Base-by-base conservation (phyloP, 192 early-diverging fungal genomes). In the Phlyctochytrium arcticum region DNA sequence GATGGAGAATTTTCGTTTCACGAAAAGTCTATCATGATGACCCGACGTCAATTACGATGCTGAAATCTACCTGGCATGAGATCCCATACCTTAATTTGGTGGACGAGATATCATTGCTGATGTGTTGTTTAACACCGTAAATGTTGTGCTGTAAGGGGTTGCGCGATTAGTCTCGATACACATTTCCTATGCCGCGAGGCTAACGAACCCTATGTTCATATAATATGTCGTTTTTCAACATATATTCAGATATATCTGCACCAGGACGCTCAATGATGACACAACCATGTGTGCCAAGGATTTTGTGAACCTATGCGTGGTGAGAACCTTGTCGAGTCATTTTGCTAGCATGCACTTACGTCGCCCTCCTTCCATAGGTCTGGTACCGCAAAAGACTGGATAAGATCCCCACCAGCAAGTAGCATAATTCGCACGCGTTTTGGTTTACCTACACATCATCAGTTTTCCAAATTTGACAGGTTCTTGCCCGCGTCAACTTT, bases 81-180 rank as follows among this genome's bases (percentile, higher is more conserved):
- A 56, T n/a, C n/a, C n/a, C 68, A 46, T 80, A 81, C 85, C 91
- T 82, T 36, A 99, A 92, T 75, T 97, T 96, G 23, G 95, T 97
- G 5, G 94, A 98, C 64, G 88, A 92, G 54, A 98, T 98, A 69
- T 99, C 97, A 62, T 98, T 99, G 75, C 94, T 88, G 48, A 99
- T 95, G 61, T 94, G 82, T 71, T 98, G 95, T 70, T 97, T 95
- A 44, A 98, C 91, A 33, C 96, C 88, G 54, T 87, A 85, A 10
- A 99, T 91, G 66, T 95, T 92, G 67, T 88, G 87, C 88, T 90
- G 66, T 19, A 24, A 64, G 47, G 50, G 36, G 15, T 27, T 27
- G 30, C 44, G 42, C 34, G 19, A 37, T 67, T 30, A 62, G 35
- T 23, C 29, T n/a, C 9, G 27, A 54, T 17, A 70, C 27, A 71